phyloP scores from a whole-genome alignment of 2,329 filamentous ascomycete genomes.

The Arthrobotrys iridis region DNA sequence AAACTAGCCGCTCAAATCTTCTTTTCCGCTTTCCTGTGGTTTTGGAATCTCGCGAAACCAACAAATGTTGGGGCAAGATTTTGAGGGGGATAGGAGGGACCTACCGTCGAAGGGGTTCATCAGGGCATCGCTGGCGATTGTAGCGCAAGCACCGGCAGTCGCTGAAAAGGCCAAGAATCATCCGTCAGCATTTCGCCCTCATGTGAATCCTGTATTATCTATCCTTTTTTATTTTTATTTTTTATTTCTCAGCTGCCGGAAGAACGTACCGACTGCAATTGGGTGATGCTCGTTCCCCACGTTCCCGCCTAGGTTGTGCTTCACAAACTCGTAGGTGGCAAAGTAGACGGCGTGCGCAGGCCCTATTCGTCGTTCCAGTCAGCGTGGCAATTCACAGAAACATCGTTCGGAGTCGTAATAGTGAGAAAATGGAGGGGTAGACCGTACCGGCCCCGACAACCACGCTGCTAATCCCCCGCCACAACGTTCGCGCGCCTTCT shows the following conservation, averaged over 20 bases:
- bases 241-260: neutral
- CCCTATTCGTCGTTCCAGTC: conserved; percentile 68
- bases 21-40: conserved; percentile 4
- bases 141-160: conserved; percentile 90
- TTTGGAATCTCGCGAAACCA: conserved; percentile 8
- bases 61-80: neutral
- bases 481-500: conserved; percentile 90
- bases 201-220: conserved; percentile 31
- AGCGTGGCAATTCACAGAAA: conserved; percentile 4
- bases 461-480: conserved; percentile 96
- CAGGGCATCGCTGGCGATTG: conserved; percentile 94
- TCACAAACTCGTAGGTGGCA: conserved; percentile 95
- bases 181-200: conserved; percentile 39
- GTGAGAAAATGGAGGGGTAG: conserved; percentile 44
- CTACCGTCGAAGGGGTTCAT: conserved; percentile 99
- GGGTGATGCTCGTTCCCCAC: conserved; percentile 84
- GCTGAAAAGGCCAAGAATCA: conserved; percentile 66
- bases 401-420: conserved; percentile 12
- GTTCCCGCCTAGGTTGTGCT: conserved; percentile 95
- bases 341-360: conserved; percentile 98
- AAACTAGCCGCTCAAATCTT: conserved; percentile 2
- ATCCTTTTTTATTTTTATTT: neutral
- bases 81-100: conserved; percentile 57
- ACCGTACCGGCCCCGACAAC: conserved; percentile 89
- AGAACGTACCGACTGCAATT: conserved; percentile 80